Evolutionary conservation across 2,329 filamentous ascomycete species (phyloP).

Genomic region (Colletotrichum salicis): DNA sequence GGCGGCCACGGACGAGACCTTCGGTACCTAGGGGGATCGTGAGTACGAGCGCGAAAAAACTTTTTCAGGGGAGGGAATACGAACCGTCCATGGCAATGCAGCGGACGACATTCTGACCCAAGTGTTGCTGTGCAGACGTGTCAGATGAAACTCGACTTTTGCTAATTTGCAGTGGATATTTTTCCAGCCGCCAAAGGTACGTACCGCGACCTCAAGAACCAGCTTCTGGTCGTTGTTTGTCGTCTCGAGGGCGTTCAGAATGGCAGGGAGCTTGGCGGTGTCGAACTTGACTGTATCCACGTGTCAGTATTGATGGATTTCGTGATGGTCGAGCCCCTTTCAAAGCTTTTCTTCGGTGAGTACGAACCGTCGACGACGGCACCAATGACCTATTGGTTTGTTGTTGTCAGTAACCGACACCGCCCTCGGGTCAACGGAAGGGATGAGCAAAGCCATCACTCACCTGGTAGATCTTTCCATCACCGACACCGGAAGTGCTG

Average conservation of each 20-base stretch:
- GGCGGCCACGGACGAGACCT: conserved; percentile 95
- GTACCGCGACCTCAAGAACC: conserved; percentile 94
- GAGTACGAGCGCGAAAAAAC: conserved; percentile 36
- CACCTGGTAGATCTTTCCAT: conserved; percentile 78
- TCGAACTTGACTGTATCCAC: conserved; percentile 88
- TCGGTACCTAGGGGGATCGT: conserved; percentile 79
- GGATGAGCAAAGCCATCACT: conserved; percentile 41
- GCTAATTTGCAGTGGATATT: conserved; percentile 10
- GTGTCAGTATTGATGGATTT: conserved; percentile 23
- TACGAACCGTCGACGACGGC: conserved; percentile 96
- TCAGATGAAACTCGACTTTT: conserved; percentile 46
- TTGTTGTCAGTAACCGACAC: conserved; percentile 55
- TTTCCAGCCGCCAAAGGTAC: conserved; percentile 39
- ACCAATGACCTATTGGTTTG: conserved; percentile 89
- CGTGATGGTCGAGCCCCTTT: conserved; percentile 14
- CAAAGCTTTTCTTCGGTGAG: conserved; percentile 31
- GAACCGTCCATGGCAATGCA: conserved; percentile 99
- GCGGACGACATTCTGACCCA: conserved; percentile 98
- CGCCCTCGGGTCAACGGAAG: conserved; percentile 20
- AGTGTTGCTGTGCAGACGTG: conserved; percentile 81
- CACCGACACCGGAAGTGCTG: conserved; percentile 66
- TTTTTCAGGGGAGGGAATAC: conserved; percentile 44
- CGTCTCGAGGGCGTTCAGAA: conserved; percentile 96
- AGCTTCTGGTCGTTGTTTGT: conserved; percentile 94
- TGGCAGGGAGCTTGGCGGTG: conserved; percentile 88